Conservation (phyloP, 139 green algal genomes). For the Nannochloris sp. region DNA sequence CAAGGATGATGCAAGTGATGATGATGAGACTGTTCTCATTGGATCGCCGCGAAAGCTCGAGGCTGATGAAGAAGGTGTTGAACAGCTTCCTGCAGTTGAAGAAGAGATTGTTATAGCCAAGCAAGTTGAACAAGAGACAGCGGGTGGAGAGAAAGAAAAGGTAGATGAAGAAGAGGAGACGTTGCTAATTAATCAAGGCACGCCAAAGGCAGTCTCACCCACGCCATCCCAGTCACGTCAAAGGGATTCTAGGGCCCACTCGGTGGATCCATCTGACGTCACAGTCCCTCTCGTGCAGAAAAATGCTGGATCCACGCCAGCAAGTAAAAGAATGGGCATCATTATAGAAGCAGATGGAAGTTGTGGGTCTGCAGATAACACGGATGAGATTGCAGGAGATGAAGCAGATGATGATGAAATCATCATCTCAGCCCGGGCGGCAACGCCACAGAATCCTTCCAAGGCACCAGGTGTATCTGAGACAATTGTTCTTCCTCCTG, state of each 20-base stretch:
- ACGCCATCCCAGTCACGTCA: too few species aligned
- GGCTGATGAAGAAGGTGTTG: too few species aligned
- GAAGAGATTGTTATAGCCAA: background rate
- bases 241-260: too few species aligned
- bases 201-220: conserved; percentile 1
- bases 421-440: background rate
- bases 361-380: background rate
- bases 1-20: background rate
- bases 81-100: background rate
- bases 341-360: conserved; percentile 2
- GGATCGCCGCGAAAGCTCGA: background rate
- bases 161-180: background rate
- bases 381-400: background rate
- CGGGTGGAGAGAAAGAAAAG: background rate
- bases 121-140: background rate
- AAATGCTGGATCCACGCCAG: background rate
- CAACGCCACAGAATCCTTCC: background rate
- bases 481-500: background rate
- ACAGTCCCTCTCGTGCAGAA: background rate
- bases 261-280: too few species aligned
- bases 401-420: background rate
- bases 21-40: conserved; percentile 1
- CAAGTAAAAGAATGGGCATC: background rate
- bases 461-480: background rate
- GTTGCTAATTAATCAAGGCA: background rate